Percentiles rank a stretch among this genome's conserved stretches.
Evolutionary conservation across 345 rosid species (phyloP).

Genomic region (Populus pruinosa): DNA sequence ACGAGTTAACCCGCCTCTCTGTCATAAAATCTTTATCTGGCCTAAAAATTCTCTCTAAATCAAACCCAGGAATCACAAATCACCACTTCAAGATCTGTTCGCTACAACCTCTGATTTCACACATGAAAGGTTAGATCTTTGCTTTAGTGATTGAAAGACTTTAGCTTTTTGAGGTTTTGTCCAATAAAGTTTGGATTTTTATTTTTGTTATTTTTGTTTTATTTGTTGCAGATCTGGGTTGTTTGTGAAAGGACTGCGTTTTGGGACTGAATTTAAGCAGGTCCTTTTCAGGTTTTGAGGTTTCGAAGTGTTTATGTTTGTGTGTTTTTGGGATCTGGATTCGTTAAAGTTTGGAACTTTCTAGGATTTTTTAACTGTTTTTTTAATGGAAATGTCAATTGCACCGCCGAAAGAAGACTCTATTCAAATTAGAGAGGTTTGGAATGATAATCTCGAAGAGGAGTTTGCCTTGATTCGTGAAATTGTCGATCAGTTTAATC

Average conservation of each 20-base stretch:
- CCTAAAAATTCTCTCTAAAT: conserved; percentile 12
- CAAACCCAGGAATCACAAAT: conserved; percentile 19
- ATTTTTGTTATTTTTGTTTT: background rate
- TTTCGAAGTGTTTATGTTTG: conserved; percentile 37
- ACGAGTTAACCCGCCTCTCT: conserved; percentile 4
- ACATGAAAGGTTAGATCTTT: conserved; percentile 41
- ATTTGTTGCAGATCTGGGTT: conserved; percentile 22
- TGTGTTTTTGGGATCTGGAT: conserved; percentile 46
- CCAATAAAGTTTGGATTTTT: background rate
- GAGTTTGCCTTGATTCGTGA: conserved; percentile 78
- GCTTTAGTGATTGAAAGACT: background rate
- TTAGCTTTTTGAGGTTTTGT: background rate
- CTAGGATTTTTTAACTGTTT: background rate
- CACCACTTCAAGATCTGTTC: conserved; percentile 27
- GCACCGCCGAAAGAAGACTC: conserved; percentile 55
- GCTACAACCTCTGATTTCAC: conserved; percentile 16
- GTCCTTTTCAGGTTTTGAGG: background rate
- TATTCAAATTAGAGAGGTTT: conserved; percentile 76
- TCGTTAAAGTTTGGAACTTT: conserved; percentile 10
- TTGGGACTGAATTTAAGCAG: background rate
- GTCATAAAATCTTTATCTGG: background rate
- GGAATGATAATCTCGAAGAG: conserved; percentile 73
- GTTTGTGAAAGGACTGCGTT: background rate
- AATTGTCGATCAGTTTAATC: conserved; percentile 56
- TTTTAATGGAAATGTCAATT: conserved; percentile 43